phyloP scores from a whole-genome alignment of 441 rosid species.

The Adansonia gregorii region DNA sequence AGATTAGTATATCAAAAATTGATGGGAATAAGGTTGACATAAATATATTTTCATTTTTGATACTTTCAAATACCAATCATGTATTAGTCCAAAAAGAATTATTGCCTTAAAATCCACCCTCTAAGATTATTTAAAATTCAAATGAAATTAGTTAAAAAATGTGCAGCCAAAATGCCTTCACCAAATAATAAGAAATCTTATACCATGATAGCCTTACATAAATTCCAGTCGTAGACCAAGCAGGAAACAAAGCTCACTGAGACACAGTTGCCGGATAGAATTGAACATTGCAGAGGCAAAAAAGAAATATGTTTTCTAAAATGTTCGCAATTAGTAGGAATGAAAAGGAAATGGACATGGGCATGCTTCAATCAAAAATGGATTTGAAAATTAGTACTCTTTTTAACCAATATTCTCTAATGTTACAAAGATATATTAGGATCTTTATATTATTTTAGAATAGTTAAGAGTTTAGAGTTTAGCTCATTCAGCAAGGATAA shows the following conservation, averaged over 20 bases:
- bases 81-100: conserved; percentile 11
- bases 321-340: background rate
- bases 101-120: conserved; percentile 8
- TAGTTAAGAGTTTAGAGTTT: background rate
- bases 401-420: background rate
- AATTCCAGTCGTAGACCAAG: conserved; percentile 6
- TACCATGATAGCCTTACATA: background rate
- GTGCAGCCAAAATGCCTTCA: conserved; percentile 1
- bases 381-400: background rate
- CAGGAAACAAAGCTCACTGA: background rate
- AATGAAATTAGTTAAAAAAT: background rate
- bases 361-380: conserved; percentile 10
- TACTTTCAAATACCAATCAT: background rate
- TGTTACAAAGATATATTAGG: background rate
- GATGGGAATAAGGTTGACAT: background rate
- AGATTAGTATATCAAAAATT: background rate
- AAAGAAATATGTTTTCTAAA: background rate
- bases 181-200: conserved; percentile 10
- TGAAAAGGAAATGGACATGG: background rate
- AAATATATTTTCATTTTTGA: background rate
- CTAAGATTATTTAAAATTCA: background rate
- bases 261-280: background rate
- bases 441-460: conserved; percentile 3
- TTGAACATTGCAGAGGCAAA: conserved; percentile 6
- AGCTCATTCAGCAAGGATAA: conserved; percentile 6